Evolutionary conservation across 192 early-diverging fungal genomes (phyloP).

Genomic region (Podila clonocystis): DNA sequence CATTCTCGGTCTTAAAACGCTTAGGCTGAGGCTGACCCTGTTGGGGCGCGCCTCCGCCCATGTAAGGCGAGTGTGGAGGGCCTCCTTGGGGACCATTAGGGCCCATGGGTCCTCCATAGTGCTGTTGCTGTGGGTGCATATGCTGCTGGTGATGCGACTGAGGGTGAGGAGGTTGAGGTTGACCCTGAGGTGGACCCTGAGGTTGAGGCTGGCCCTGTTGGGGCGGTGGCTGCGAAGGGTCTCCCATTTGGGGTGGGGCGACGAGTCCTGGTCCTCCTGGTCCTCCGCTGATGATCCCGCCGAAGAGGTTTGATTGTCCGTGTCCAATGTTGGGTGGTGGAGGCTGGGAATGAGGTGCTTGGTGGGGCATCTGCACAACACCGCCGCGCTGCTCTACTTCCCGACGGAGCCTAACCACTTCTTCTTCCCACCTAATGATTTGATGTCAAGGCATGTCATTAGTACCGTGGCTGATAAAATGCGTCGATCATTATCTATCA

Average conservation of each 20-base stretch:
- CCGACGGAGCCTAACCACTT: conserved; percentile 81
- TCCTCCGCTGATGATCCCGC: conserved; percentile 59
- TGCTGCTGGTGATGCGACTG: conserved; percentile 51
- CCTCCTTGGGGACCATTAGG: conserved; percentile 42
- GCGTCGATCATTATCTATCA: background rate
- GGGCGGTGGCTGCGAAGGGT: conserved; percentile 51
- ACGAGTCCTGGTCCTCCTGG: conserved; percentile 58
- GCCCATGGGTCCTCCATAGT: conserved; percentile 47
- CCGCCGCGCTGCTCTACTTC: conserved; percentile 82
- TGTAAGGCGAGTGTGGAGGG: conserved; percentile 52
- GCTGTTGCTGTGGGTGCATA: conserved; percentile 50
- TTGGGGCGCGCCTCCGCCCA: conserved; percentile 52
- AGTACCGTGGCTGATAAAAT: background rate
- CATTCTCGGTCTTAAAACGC: conserved; percentile 42
- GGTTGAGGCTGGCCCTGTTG: conserved; percentile 41
- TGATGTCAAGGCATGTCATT: background rate
- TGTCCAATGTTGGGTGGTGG: conserved; percentile 74
- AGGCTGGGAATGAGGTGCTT: conserved; percentile 59
- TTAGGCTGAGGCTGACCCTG: conserved; percentile 55
- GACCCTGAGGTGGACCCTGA: conserved; percentile 38
- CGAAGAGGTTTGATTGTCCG: conserved; percentile 67
- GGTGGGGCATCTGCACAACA: conserved; percentile 61
- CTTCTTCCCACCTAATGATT: conserved; percentile 76
- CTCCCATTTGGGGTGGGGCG: conserved; percentile 64
- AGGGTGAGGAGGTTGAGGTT: conserved; percentile 1